A percentile compares a stretch with the other conserved stretches of the same genome.
phyloP scores from a whole-genome alignment of 2,329 filamentous ascomycete genomes.

The Cladophialophora yegresii region DNA sequence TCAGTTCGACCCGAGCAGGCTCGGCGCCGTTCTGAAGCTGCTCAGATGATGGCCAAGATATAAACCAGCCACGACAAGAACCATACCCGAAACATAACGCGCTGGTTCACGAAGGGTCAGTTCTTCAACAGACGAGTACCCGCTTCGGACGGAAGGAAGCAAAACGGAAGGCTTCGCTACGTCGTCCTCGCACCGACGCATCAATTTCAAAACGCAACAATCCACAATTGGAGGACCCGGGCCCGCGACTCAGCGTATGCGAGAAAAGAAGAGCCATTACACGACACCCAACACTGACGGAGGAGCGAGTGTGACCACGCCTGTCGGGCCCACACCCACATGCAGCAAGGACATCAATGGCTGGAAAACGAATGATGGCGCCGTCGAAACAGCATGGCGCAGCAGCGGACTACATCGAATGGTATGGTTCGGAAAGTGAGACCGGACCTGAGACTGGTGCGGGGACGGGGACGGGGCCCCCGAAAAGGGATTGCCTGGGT shows the following conservation, averaged over 20 bases:
- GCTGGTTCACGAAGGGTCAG: background rate
- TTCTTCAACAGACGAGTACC: background rate
- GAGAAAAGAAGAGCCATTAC: background rate
- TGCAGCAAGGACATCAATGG: background rate
- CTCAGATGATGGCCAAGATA: background rate
- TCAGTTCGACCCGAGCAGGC: background rate
- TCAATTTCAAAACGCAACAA: background rate
- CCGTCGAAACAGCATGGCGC: background rate
- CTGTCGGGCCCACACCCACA: background rate
- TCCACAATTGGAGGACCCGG: background rate
- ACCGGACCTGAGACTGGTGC: background rate
- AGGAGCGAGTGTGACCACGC: background rate
- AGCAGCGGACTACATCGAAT: background rate
- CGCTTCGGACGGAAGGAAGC: background rate
- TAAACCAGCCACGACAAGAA: background rate
- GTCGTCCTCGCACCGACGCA: background rate
- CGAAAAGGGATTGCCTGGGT: background rate
- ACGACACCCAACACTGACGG: background rate
- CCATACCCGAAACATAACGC: background rate
- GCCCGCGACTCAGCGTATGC: background rate
- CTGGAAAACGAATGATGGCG: background rate
- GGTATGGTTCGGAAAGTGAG: background rate
- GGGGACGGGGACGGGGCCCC: no score
- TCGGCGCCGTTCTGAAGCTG: conserved; percentile 8
- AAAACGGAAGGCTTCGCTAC: background rate